Conservation (phyloP, 192 early-diverging fungal genomes). For the Coemansia sp. region DNA sequence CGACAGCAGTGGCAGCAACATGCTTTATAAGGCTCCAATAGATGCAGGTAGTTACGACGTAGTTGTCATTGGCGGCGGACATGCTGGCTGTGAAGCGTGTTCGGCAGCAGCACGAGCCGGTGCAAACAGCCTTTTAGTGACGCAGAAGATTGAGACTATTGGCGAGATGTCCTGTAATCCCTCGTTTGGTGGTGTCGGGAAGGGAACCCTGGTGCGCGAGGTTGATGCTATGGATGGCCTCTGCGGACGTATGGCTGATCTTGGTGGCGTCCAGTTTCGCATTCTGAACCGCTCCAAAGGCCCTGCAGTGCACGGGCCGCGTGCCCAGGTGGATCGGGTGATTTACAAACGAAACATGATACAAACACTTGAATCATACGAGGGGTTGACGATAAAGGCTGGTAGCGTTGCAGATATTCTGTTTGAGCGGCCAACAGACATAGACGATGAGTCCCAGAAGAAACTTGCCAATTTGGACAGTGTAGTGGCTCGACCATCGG, state of each 20-base stretch:
- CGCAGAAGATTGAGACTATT: conserved; percentile 73
- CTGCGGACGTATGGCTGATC: conserved; percentile 75
- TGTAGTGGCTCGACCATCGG: conserved; percentile 21
- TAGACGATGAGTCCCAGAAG: conserved; percentile 19
- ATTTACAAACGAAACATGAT: conserved; percentile 78
- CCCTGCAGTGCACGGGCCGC: conserved; percentile 78
- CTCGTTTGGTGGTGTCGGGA: conserved; percentile 82
- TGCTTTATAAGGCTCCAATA: conserved; percentile 19
- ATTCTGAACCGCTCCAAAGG: conserved; percentile 79
- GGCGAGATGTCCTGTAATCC: conserved; percentile 90
- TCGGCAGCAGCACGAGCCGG: conserved; percentile 74
- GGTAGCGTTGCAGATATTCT: conserved; percentile 75
- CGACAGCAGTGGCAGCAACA: conserved; percentile 1
- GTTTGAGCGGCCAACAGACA: conserved; percentile 45
- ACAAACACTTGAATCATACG: conserved; percentile 58
- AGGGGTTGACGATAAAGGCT: conserved; percentile 65
- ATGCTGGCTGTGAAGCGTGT: conserved; percentile 81
- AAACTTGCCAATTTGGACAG: conserved; percentile 38
- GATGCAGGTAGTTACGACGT: conserved; percentile 58
- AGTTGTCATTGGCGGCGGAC: conserved; percentile 80
- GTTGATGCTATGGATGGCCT: conserved; percentile 82
- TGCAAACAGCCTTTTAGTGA: conserved; percentile 69
- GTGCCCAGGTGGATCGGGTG: conserved; percentile 79
- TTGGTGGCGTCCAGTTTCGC: conserved; percentile 79
- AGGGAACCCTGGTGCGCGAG: conserved; percentile 76